A percentile compares a stretch with the other conserved stretches of the same genome.
Conservation (phyloP, 768 basidiomycete genomes). For the Sutorius australiensis region DNA sequence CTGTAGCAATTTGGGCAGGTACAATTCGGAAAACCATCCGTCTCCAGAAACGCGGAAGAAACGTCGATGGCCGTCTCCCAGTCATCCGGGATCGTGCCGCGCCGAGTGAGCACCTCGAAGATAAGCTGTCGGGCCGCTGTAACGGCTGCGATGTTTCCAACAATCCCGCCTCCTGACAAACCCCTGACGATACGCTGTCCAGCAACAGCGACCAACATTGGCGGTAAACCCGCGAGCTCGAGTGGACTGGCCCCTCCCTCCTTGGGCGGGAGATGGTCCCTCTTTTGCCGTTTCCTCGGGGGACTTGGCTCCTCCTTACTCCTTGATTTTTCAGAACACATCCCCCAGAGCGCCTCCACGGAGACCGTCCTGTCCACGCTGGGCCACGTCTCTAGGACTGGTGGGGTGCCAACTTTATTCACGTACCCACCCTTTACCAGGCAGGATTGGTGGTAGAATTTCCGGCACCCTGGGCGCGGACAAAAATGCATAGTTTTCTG, state of each 20-base stretch:
- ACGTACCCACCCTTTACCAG: conserved; percentile 31
- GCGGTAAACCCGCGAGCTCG: conserved; percentile 30
- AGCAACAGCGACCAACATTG: conserved; percentile 40
- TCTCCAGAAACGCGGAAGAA: conserved; percentile 20
- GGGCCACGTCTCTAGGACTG: conserved; percentile 38
- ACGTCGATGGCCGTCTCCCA: conserved; percentile 38
- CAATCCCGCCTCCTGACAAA: conserved; percentile 38
- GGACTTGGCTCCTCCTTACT: no score
- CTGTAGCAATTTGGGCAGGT: conserved; percentile 44
- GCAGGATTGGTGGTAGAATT: conserved; percentile 48
- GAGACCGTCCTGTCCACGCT: conserved; percentile 23
- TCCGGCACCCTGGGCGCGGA: conserved; percentile 46
- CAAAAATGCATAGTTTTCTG: conserved; percentile 52
- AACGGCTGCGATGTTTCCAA: conserved; percentile 50
- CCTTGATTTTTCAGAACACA: no score
- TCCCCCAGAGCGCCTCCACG: not conserved
- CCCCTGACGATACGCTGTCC: conserved; percentile 55
- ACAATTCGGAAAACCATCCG: conserved; percentile 26
- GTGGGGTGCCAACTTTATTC: conserved; percentile 19
- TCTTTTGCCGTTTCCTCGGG: conserved; percentile 18
- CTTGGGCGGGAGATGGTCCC: not conserved
- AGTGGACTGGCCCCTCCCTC: not conserved
- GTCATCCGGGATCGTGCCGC: conserved; percentile 31
- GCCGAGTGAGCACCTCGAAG: conserved; percentile 32
- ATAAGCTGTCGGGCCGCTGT: conserved; percentile 46